Conservation (phyloP, 768 basidiomycete species). For the Rhizopogon roseolus region DNA sequence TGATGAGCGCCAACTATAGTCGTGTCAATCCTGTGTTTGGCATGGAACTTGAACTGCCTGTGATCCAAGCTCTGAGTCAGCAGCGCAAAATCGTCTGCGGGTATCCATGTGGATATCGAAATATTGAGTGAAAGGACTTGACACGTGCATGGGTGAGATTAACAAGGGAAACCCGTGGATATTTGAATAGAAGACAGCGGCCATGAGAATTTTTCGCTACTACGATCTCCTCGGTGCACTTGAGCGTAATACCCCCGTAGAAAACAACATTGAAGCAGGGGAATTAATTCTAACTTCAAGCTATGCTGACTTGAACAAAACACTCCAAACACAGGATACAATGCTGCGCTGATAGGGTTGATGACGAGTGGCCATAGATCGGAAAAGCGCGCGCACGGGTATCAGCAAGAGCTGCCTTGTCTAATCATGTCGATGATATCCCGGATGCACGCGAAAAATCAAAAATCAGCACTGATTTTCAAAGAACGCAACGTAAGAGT, state of each 20-base stretch:
- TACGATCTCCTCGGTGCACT: not conserved
- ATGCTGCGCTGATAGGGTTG: not conserved
- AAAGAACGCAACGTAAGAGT: not conserved
- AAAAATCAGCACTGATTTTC: not conserved
- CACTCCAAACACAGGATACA: not conserved
- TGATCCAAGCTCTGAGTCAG: not conserved
- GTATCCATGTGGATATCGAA: not conserved
- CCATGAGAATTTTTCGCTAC: not conserved
- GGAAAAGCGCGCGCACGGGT: not conserved
- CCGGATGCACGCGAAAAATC: not conserved
- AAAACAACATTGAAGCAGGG: not conserved
- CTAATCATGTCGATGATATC: not conserved
- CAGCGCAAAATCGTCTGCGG: not conserved
- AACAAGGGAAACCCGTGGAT: not conserved
- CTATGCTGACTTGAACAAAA: not conserved
- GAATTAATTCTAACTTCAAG: not conserved
- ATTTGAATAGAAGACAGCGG: not conserved
- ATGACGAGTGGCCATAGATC: not conserved
- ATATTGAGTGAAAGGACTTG: not conserved
- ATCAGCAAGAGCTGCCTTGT: not conserved
- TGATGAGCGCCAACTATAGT: constrained; percentile 1
- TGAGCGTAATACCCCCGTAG: not conserved
- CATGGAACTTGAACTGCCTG: not conserved
- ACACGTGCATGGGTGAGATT: not conserved
- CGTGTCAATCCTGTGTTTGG: not conserved